phyloP scores from a whole-genome alignment of 192 early-diverging fungal genomes.

The Backusella circina region DNA sequence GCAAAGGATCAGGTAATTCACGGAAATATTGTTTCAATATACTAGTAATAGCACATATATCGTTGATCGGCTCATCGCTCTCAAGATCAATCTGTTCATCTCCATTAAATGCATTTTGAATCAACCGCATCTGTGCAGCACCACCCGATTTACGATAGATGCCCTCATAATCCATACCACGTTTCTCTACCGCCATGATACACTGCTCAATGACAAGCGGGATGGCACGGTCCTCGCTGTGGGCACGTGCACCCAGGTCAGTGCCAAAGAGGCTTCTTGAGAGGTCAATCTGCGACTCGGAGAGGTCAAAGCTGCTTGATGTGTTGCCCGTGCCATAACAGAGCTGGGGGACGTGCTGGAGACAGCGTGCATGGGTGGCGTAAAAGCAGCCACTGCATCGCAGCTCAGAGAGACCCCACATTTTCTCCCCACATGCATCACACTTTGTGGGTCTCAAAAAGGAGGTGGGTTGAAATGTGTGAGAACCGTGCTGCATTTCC shows the following conservation, averaged over 20 bases:
- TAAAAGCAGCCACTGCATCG: slow-evolving; percentile 49
- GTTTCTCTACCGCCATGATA: slow-evolving; percentile 60
- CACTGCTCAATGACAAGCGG: slow-evolving; percentile 69
- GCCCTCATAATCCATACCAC: slow-evolving; percentile 70
- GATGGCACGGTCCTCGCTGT: slow-evolving; percentile 51
- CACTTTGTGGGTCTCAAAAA: slow-evolving; percentile 47
- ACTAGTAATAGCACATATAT: slow-evolving; percentile 76
- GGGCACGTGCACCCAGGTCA: slow-evolving; percentile 50
- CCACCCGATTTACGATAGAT: slow-evolving; percentile 81
- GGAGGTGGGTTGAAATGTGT: slow-evolving; percentile 38
- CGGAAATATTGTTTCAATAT: slow-evolving; percentile 81
- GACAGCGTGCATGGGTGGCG: slow-evolving; percentile 43
- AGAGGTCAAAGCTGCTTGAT: slow-evolving; percentile 10
- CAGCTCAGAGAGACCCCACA: slow-evolving; percentile 48
- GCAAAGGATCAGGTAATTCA: slow-evolving; percentile 67
- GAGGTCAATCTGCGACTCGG: neutral
- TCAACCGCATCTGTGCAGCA: slow-evolving; percentile 61
- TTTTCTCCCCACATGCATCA: slow-evolving; percentile 53
- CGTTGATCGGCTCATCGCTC: slow-evolving; percentile 54
- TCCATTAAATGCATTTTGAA: slow-evolving; percentile 63
- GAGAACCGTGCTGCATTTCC: slow-evolving; percentile 26
- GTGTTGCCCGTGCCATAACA: slow-evolving; percentile 18
- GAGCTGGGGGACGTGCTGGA: slow-evolving; percentile 29
- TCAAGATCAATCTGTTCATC: slow-evolving; percentile 47
- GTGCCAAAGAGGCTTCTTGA: slow-evolving; percentile 61